Percentiles rank a stretch among this genome's conserved stretches.
These are phyloP conservation scores for Coemansia sp. DNA, from an alignment of 192 early-diverging fungal species.

Conservation along the genomic window DNA sequence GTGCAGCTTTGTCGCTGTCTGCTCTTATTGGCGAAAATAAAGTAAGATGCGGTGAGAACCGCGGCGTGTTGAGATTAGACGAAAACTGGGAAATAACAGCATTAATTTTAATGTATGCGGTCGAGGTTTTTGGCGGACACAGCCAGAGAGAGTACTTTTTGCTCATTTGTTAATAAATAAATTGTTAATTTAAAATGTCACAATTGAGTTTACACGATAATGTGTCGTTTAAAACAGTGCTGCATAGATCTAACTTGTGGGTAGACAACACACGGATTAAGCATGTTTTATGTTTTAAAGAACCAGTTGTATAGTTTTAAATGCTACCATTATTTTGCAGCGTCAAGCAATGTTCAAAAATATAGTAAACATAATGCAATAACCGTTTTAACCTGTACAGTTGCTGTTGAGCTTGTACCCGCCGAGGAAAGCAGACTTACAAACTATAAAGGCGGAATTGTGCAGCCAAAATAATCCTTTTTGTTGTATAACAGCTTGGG, in stretches of 20 bases:
- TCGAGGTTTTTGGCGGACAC: slow-evolving; percentile 21
- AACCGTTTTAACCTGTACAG: too few relatives aligned
- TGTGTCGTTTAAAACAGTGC: background rate
- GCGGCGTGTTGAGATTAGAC: slow-evolving; percentile 9
- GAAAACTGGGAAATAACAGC: slow-evolving; percentile 14
- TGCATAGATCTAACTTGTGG: background rate
- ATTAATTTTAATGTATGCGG: slow-evolving; percentile 3
- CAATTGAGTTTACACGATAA: background rate
- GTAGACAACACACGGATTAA: background rate
- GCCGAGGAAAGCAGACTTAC: too few relatives aligned
- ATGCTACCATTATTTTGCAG: too few relatives aligned
- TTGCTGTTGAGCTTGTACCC: too few relatives aligned
- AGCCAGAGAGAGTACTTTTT: slow-evolving; percentile 49
- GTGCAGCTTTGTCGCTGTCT: slow-evolving; percentile 13
- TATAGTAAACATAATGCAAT: too few relatives aligned
- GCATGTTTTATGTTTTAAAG: too few relatives aligned
- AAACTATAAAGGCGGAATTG: too few relatives aligned
- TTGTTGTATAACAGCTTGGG: too few relatives aligned
- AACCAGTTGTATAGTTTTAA: too few relatives aligned
- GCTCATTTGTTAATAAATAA: slow-evolving; percentile 4
- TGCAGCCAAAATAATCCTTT: too few relatives aligned
- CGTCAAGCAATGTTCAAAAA: too few relatives aligned
- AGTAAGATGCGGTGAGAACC: slow-evolving; percentile 34
- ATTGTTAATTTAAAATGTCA: background rate
- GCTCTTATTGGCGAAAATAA: slow-evolving; percentile 35